phyloP scores from a whole-genome alignment of 768 basidiomycete species.

The Russula emetica region DNA sequence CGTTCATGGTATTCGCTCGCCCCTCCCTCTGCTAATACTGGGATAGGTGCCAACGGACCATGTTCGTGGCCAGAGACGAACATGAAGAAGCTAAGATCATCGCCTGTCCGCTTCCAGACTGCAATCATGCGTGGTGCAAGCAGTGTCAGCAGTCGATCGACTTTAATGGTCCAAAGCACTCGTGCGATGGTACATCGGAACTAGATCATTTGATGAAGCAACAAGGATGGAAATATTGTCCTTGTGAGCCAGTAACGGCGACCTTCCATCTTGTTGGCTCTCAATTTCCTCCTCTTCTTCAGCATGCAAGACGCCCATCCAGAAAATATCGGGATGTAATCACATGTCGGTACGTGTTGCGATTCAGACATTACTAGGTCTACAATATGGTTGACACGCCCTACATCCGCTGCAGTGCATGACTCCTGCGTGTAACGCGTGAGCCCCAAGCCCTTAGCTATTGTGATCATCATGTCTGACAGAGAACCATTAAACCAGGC shows the following conservation, averaged over 20 bases:
- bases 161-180: conserved; percentile 28
- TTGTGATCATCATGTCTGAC: conserved; percentile 1
- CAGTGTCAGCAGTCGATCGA: conserved; percentile 33
- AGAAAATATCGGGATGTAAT: conserved; percentile 51
- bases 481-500: conserved; percentile 29
- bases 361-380: not conserved
- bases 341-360: conserved; percentile 50
- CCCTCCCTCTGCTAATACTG: not conserved
- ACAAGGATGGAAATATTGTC: conserved; percentile 37
- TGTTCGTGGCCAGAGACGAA: conserved; percentile 34
- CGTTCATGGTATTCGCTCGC: not conserved
- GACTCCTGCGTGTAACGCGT: conserved; percentile 52
- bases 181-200: conserved; percentile 37
- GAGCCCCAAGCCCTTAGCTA: not conserved
- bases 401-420: conserved; percentile 40
- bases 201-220: conserved; percentile 32
- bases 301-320: conserved; percentile 49
- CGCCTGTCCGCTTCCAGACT: conserved; percentile 33
- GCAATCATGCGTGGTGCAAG: conserved; percentile 35
- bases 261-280: not conserved
- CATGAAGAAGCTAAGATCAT: conserved; percentile 29
- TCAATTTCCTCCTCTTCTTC: not conserved
- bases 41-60: conserved; percentile 28
- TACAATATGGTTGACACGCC: not conserved
- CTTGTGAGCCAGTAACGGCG: conserved; percentile 27